phyloP scores from a whole-genome alignment of 345 rosid genomes.

The Citrus maxima region DNA sequence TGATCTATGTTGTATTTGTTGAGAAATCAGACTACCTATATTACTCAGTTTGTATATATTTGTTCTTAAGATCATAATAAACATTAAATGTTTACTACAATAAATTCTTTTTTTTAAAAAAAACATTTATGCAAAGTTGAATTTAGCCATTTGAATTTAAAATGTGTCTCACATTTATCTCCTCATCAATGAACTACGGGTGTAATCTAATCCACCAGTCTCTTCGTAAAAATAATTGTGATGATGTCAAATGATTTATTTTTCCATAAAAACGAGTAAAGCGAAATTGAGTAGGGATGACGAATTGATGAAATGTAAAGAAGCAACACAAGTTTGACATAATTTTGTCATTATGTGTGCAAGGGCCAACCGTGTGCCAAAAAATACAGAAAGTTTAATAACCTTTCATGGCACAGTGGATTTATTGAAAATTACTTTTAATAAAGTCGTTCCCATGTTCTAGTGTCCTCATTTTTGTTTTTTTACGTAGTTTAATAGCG shows the following conservation, averaged over 20 bases:
- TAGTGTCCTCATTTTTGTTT: too few species aligned
- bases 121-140: too few species aligned
- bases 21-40: too few species aligned
- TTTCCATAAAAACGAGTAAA: neutral
- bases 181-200: neutral
- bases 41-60: too few species aligned
- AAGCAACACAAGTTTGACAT: neutral
- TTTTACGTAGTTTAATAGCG: too few species aligned
- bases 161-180: neutral
- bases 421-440: too few species aligned
- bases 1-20: too few species aligned
- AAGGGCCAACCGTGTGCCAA: slow-evolving; percentile 7
- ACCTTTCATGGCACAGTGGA: neutral
- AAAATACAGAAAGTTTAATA: slow-evolving; percentile 1
- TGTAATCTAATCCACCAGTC: too few species aligned
- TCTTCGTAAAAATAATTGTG: neutral
- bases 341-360: slow-evolving; percentile 2
- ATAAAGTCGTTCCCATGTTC: too few species aligned
- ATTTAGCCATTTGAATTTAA: neutral
- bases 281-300: neutral
- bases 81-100: too few species aligned
- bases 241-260: neutral
- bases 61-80: too few species aligned
- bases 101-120: too few species aligned
- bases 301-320: neutral